phyloP scores from a whole-genome alignment of 257 asterid genomes.

The Salvia hispanica region DNA sequence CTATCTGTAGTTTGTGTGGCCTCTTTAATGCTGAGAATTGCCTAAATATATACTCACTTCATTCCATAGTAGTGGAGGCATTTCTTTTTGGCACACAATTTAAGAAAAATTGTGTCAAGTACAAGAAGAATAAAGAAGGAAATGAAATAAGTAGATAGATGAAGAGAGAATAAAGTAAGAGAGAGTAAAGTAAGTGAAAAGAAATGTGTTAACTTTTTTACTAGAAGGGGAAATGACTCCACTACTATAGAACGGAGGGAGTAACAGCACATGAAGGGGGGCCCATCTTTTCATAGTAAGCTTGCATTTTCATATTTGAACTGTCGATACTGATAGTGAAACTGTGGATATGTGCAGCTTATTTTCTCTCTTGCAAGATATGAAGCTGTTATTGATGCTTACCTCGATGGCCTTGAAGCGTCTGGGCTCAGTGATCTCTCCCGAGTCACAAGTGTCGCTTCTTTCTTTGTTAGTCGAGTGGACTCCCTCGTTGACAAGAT shows the following conservation, averaged over 20 bases:
- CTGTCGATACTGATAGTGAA: conserved; percentile 28
- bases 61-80: too few relatives aligned
- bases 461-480: conserved; percentile 96
- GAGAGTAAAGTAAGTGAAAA: too few relatives aligned
- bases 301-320: conserved; percentile 4
- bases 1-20: conserved; percentile 9
- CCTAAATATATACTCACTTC: background rate
- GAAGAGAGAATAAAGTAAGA: too few relatives aligned
- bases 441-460: conserved; percentile 92
- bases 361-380: conserved; percentile 94
- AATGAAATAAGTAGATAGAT: too few relatives aligned
- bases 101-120: too few relatives aligned
- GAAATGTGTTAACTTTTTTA: too few relatives aligned
- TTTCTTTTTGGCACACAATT: too few relatives aligned
- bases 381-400: conserved; percentile 97
- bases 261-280: background rate
- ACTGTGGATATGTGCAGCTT: conserved; percentile 59
- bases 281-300: background rate
- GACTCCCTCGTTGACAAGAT: conserved; percentile 93
- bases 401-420: conserved; percentile 98
- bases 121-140: too few relatives aligned
- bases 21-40: background rate
- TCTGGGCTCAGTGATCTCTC: conserved; percentile 95
- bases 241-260: too few relatives aligned
- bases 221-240: too few relatives aligned